Conservation (phyloP, 768 basidiomycete genomes). For the Tricholoma saponaceum region DNA sequence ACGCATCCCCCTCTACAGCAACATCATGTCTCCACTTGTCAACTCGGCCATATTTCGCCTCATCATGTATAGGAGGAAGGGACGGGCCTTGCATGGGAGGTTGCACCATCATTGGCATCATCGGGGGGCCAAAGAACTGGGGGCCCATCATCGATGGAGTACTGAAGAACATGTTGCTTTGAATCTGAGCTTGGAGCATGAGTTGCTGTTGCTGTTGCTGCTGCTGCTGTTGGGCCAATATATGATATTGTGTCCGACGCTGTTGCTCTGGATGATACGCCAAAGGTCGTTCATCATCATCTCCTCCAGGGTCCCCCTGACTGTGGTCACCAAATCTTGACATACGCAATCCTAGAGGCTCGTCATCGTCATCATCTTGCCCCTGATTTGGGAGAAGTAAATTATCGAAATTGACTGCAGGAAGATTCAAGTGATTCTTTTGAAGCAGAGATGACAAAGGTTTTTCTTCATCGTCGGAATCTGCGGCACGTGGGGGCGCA, state of each 20-base stretch:
- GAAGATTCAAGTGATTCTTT: conserved; percentile 38
- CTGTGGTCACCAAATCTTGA: conserved; percentile 40
- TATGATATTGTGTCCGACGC: conserved; percentile 63
- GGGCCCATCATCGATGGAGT: conserved; percentile 63
- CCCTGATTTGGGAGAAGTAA: conserved; percentile 20
- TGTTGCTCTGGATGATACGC: conserved; percentile 79
- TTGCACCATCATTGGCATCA: conserved; percentile 43
- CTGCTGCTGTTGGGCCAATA: conserved; percentile 49
- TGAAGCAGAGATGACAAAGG: conserved; percentile 63
- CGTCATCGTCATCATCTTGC: conserved; percentile 56
- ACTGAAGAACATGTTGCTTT: conserved; percentile 71
- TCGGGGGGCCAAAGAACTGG: conserved; percentile 62
- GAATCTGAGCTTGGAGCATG: conserved; percentile 76
- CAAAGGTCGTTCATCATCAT: conserved; percentile 69
- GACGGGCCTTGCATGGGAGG: conserved; percentile 47
- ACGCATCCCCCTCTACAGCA: conserved; percentile 57
- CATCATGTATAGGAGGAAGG: conserved; percentile 62
- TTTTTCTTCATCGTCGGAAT: conserved; percentile 64
- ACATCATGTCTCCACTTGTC: conserved; percentile 83
- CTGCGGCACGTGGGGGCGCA: conserved; percentile 23
- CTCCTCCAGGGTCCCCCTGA: conserved; percentile 28
- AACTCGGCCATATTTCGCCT: conserved; percentile 64
- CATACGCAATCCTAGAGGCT: conserved; percentile 67
- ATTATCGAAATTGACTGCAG: conserved; percentile 39
- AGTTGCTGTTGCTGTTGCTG: conserved; percentile 61